Evolutionary conservation across 2,329 filamentous ascomycete species (phyloP).

Genomic region (Alternaria arborescens): DNA sequence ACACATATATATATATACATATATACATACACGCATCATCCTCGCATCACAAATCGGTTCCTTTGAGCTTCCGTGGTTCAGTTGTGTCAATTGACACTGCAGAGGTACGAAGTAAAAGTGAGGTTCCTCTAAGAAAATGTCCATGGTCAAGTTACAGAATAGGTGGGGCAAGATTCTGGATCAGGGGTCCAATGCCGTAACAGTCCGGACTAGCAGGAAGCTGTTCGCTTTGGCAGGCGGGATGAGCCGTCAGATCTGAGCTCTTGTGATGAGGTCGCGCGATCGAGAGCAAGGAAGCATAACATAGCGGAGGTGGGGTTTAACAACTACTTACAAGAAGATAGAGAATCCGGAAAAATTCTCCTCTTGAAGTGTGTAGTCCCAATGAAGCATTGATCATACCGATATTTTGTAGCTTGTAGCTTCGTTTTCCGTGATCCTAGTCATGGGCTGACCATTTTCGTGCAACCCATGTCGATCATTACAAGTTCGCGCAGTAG

Average conservation of each 20-base stretch:
- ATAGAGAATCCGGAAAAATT: neutral
- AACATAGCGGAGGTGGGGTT: neutral
- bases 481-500: neutral
- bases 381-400: neutral
- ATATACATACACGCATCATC: neutral
- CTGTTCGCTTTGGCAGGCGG: neutral
- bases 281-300: neutral
- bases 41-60: neutral
- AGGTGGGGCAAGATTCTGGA: constrained; percentile 11
- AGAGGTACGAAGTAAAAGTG: constrained; percentile 11
- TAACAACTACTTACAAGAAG: neutral
- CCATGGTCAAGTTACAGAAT: constrained; percentile 8
- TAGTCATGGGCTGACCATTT: neutral
- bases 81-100: neutral
- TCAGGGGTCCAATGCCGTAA: constrained; percentile 13
- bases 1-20: too few relatives aligned
- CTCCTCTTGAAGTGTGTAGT: neutral
- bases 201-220: neutral
- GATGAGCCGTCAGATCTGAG: neutral
- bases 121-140: constrained; percentile 11
- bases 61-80: neutral
- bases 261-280: neutral
- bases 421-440: neutral
- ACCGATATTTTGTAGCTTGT: neutral
- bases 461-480: neutral